Base-by-base conservation (phyloP, 495 filamentous ascomycete genomes). In the Cenococcum geophilum region DNA sequence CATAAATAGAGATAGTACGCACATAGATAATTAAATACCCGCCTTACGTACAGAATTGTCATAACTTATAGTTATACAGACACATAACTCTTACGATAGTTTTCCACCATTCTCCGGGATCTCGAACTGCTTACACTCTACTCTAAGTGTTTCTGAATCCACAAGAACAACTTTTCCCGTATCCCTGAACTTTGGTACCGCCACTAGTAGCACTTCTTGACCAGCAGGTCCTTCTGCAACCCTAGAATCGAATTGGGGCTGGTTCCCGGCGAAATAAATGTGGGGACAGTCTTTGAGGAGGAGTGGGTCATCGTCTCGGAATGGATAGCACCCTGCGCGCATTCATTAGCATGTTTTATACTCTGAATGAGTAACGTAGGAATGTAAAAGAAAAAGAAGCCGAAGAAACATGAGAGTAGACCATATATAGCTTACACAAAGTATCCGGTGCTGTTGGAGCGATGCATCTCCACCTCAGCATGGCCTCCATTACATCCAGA, bases 381-480 rank as follows among this genome's bases (percentile, higher is more conserved):
- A 9, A 20, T 1, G 45, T 20, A 54, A 54, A 12, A 23, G 48
- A 8, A 37, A 60, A 61, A 20, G 16, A 21, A 57, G 25, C 4
- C 32, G 32, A 32, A 32, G 2, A 32, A 18, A 35, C 6, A 57
- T 34, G 14, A 43, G 23, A 34, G 20, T 9, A 16, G 47, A 27
- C 1, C 25, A 32, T 6, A 32, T 32, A 32, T 32, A 32, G 78
- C 89, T 77, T 79, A 95, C 92, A 97, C 58, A 98, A 72, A 2
- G 93, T 99, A 75, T 99, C 93, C 1, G 93, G 93, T 4, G 95
- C 95, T 0, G 93, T 98, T 14, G 93, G 93, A n/a, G 92, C 92
- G 57, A 82, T 82, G 72, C 88, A 87, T 57, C 92, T 80, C 95
- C 95, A 98, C 62, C 89, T 81, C 62, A 96, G 81, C 80, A 93